A percentile compares a stretch with the other conserved stretches of the same genome.
Conservation (phyloP, 1,139 yeast genomes). For the Taphrina communis region DNA sequence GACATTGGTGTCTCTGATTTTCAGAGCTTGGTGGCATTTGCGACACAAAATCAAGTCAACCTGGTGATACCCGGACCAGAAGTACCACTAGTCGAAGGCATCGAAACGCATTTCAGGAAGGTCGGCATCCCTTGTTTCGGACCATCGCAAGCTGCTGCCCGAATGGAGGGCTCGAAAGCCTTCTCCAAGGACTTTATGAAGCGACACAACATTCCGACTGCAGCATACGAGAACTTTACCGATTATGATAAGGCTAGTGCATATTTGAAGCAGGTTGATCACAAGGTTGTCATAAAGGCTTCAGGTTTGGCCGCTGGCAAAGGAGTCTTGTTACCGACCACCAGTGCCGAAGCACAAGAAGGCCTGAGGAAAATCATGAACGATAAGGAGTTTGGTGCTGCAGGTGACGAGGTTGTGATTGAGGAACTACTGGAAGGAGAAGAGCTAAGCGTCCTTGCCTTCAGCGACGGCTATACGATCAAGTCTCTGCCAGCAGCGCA, state of each 20-base stretch:
- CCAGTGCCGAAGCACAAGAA: constrained; percentile 79
- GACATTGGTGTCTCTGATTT: constrained; percentile 63
- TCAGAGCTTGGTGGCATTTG: constrained; percentile 61
- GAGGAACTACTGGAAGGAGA: constrained; percentile 97
- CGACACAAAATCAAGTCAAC: constrained; percentile 67
- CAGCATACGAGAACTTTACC: constrained; percentile 80
- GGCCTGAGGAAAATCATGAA: constrained; percentile 92
- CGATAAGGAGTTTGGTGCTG: constrained; percentile 83
- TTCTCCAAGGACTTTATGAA: constrained; percentile 94
- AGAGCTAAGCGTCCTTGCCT: constrained; percentile 88
- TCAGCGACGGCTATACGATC: constrained; percentile 92
- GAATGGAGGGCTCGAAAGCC: constrained; percentile 96
- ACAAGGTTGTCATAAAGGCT: constrained; percentile 90
- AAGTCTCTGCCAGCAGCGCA: constrained; percentile 96
- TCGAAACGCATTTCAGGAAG: constrained; percentile 66
- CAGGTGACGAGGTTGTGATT: constrained; percentile 86
- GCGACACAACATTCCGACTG: constrained; percentile 90
- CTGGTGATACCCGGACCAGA: constrained; percentile 99
- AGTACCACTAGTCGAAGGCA: constrained; percentile 95
- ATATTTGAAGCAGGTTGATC: constrained; percentile 69
- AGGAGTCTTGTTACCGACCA: constrained; percentile 91
- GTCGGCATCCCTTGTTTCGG: constrained; percentile 97
- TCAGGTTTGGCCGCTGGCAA: constrained; percentile 99
- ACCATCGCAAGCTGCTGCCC: constrained; percentile 86
- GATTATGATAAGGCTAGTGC: constrained; percentile 73